phyloP scores from a whole-genome alignment of 305 asterid species.

The Fraxinus ornus region DNA sequence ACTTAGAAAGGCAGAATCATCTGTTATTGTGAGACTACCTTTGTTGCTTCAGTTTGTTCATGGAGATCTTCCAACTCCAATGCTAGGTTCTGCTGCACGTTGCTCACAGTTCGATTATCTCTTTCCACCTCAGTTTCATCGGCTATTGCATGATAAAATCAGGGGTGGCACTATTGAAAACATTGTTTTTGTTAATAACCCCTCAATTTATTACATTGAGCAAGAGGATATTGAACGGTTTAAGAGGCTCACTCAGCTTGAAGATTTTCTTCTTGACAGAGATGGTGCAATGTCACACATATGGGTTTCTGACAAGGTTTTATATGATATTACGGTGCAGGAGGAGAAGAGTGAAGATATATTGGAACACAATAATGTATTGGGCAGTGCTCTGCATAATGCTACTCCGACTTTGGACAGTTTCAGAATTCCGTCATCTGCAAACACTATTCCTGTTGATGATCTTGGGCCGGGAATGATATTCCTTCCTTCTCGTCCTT shows the following conservation, averaged over 20 bases:
- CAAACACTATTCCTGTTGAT: conserved; percentile 18
- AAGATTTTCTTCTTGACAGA: conserved; percentile 40
- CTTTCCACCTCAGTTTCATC: conserved; percentile 56
- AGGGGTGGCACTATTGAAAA: conserved; percentile 38
- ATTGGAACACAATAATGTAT: conserved; percentile 3
- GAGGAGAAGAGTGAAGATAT: conserved; percentile 21
- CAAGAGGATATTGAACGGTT: conserved; percentile 45
- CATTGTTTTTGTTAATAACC: conserved; percentile 47
- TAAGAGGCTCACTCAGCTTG: conserved; percentile 53
- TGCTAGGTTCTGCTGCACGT: conserved; percentile 19
- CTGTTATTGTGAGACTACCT: conserved; percentile 40
- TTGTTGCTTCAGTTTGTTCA: conserved; percentile 44
- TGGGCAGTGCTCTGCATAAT: conserved; percentile 18
- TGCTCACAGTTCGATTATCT: conserved; percentile 49
- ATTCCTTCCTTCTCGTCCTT: conserved; percentile 61
- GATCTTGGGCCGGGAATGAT: conserved; percentile 43
- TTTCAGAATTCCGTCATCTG: conserved; percentile 25
- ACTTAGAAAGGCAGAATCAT: conserved; percentile 48
- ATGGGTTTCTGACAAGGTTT: conserved; percentile 19
- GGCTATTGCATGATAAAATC: conserved; percentile 16
- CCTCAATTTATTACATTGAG: conserved; percentile 34
- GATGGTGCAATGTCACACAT: conserved; percentile 27
- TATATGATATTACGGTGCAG: conserved; percentile 16
- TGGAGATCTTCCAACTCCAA: conserved; percentile 41
- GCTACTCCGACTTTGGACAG: conserved; percentile 16